These are phyloP conservation scores for Clitopilus hobsonii DNA, from an alignment of 768 basidiomycete genomes.

Conservation along the genomic window DNA sequence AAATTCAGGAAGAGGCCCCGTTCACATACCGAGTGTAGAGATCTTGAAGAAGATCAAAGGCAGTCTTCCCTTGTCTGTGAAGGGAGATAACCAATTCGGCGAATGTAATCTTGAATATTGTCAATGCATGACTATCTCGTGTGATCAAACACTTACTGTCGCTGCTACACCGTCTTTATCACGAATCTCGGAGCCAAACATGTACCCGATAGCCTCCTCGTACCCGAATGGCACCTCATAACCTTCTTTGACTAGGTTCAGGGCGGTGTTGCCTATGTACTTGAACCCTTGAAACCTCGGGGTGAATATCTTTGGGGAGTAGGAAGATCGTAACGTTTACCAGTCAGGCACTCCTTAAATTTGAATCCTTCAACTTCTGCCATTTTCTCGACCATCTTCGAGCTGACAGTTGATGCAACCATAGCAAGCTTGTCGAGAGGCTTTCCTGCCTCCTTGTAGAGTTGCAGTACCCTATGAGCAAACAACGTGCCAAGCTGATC, in stretches of 20 bases:
- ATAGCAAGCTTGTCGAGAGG: conserved; percentile 64
- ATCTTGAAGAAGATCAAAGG: conserved; percentile 52
- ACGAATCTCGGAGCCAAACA: conserved; percentile 74
- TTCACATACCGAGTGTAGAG: conserved; percentile 57
- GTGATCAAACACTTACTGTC: conserved; percentile 38
- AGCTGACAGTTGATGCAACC: conserved; percentile 88
- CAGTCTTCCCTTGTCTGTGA: conserved; percentile 45
- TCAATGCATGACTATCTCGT: neutral
- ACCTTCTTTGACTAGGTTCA: conserved; percentile 58
- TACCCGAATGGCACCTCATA: conserved; percentile 79
- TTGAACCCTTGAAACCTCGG: conserved; percentile 94
- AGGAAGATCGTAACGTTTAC: conserved; percentile 35
- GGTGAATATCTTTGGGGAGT: too few relatives aligned
- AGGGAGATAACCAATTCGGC: conserved; percentile 60
- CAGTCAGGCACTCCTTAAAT: conserved; percentile 83
- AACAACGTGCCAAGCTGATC: conserved; percentile 72
- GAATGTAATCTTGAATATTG: conserved; percentile 49
- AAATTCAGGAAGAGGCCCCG: neutral
- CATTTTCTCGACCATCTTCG: conserved; percentile 83
- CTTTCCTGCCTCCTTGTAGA: conserved; percentile 37
- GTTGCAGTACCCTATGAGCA: conserved; percentile 35
- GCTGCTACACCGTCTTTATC: conserved; percentile 90
- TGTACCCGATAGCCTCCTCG: conserved; percentile 91
- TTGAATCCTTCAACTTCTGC: conserved; percentile 74
- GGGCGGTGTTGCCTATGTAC: conserved; percentile 81